Conservation (phyloP, 148 eudicot genomes). For the Oxyria digyna region DNA sequence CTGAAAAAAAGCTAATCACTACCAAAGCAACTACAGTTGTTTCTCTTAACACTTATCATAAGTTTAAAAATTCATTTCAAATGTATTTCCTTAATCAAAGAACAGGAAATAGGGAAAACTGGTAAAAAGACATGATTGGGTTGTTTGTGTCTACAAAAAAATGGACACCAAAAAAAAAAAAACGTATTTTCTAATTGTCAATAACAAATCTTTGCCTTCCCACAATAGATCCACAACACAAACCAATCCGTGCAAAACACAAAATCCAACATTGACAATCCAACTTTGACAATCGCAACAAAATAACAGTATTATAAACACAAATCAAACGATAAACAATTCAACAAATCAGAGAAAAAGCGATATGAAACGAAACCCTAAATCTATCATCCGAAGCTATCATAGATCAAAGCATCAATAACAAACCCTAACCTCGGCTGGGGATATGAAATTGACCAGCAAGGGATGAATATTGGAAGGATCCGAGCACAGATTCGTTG, state of each 20-base stretch:
- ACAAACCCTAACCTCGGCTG: constrained; percentile 3
- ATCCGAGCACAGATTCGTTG: background rate
- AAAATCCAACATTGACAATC: no score
- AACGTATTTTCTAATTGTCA: background rate
- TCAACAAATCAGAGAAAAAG: background rate
- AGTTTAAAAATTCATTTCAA: background rate
- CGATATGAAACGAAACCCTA: background rate
- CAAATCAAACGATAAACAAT: background rate
- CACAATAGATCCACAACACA: background rate
- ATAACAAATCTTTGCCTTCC: background rate
- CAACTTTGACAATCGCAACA: background rate
- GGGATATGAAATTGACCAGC: constrained; percentile 1
- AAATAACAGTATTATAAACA: background rate
- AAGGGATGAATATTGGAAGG: constrained; percentile 6
- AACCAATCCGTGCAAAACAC: background rate
- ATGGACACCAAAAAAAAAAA: no score
- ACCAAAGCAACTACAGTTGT: background rate
- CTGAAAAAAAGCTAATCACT: background rate
- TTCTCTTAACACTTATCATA: background rate
- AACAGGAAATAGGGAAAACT: background rate
- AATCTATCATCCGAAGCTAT: no score
- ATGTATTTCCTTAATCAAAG: background rate
- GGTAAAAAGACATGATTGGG: background rate
- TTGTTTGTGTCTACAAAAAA: no score
- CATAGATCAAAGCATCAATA: no score